Evolutionary conservation across 352 stramenopile genomes (phyloP).

Genomic region (Blastocystis hominis): DNA sequence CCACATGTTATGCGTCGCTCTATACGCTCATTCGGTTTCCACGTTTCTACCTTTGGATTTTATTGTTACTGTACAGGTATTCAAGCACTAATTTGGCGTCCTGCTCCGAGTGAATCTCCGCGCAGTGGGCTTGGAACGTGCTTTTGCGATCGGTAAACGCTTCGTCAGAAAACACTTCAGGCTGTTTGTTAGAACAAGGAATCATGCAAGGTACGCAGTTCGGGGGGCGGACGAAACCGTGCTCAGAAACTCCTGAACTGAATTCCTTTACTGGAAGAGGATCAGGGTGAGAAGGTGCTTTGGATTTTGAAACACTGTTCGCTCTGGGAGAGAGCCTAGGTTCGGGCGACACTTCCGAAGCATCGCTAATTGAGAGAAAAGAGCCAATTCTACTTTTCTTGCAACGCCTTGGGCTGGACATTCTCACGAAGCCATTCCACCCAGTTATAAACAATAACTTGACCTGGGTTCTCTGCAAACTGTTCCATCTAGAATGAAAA

Average conservation of each 20-base stretch:
- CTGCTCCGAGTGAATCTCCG: conserved; percentile 38
- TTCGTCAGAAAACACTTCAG: conserved; percentile 43
- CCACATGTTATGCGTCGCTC: conserved; percentile 63
- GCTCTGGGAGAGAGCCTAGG: not conserved
- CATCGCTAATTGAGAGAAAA: not conserved
- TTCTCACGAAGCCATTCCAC: conserved; percentile 55
- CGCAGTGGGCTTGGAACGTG: conserved; percentile 53
- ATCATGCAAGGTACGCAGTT: not conserved
- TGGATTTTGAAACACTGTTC: not conserved
- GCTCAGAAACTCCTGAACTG: not conserved
- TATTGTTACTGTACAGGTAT: conserved; percentile 50
- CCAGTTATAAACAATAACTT: conserved; percentile 54
- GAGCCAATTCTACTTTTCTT: not conserved
- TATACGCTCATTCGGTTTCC: not conserved
- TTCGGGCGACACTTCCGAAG: not conserved
- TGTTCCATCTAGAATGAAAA: not conserved
- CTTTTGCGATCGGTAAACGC: conserved; percentile 48
- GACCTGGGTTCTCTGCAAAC: conserved; percentile 32
- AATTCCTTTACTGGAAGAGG: conserved; percentile 41
- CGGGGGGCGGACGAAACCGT: not conserved
- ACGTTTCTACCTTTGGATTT: conserved; percentile 19
- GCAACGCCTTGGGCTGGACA: not conserved
- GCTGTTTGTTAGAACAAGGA: not conserved
- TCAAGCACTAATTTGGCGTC: conserved; percentile 44
- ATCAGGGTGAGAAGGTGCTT: not conserved